These are phyloP conservation scores for Leersia perrieri DNA, from an alignment of 176 grass and related monocot species.

Conservation along the genomic window DNA sequence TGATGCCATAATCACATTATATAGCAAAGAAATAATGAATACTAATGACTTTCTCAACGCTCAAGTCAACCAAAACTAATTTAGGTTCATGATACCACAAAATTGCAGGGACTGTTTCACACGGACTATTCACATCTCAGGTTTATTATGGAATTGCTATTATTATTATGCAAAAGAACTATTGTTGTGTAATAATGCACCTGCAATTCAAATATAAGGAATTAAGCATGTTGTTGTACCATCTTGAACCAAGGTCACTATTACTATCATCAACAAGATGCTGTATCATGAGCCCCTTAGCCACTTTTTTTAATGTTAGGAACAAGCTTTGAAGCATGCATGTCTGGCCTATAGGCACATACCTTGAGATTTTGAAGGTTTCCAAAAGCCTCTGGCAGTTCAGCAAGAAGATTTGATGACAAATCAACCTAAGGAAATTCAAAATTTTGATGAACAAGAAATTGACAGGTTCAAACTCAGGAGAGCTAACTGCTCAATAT, in stretches of 20 bases:
- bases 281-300: not conserved
- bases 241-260: not conserved
- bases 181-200: not conserved
- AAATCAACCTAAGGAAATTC: conserved; percentile 65
- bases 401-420: conserved; percentile 77
- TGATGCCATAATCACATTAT: not conserved
- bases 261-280: conserved; percentile 12
- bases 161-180: not conserved
- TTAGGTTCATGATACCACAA: not conserved
- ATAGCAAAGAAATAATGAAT: not conserved
- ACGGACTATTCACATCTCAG: not conserved
- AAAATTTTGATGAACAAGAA: conserved; percentile 18
- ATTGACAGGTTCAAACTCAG: conserved; percentile 18
- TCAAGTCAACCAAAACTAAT: conserved; percentile 11
- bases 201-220: not conserved
- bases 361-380: conserved; percentile 82
- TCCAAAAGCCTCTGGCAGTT: conserved; percentile 68
- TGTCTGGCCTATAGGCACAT: conserved; percentile 22
- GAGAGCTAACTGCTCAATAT: not conserved
- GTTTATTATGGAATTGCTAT: not conserved
- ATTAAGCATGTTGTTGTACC: conserved; percentile 18
- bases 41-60: not conserved
- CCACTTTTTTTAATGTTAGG: not conserved
- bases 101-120: conserved; percentile 6
- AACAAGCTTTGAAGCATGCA: not conserved